Percentiles rank a stretch among this genome's conserved stretches.
Evolutionary conservation across 2,329 filamentous ascomycete genomes (phyloP).

Genomic region (Pseudogymnoascus sp.): DNA sequence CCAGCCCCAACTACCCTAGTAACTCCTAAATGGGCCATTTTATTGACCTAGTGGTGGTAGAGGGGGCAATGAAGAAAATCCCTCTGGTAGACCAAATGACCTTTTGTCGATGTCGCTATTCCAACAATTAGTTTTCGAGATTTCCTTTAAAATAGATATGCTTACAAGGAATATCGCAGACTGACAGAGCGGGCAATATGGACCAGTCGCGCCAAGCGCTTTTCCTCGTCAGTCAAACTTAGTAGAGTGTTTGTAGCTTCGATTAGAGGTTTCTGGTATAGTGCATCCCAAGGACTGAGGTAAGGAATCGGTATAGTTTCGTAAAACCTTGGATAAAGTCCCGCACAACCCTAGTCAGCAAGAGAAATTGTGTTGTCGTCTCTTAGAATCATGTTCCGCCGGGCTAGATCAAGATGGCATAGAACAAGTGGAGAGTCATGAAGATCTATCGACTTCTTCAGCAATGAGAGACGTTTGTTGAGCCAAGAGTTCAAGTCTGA

Average conservation of each 20-base stretch:
- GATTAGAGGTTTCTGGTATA: conserved; percentile 20
- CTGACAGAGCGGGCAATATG: conserved; percentile 17
- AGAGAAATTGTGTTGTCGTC: conserved; percentile 24
- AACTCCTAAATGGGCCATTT: not conserved
- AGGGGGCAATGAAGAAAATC: not conserved
- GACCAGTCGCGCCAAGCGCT: conserved; percentile 21
- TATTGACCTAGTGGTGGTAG: not conserved
- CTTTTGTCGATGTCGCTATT: not conserved
- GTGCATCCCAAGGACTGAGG: conserved; percentile 19
- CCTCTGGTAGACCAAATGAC: not conserved
- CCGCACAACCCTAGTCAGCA: conserved; percentile 25
- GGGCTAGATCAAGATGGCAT: conserved; percentile 26
- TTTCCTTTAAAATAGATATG: not conserved
- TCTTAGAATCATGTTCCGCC: conserved; percentile 26
- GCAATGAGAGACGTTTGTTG: not conserved
- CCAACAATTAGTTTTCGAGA: not conserved
- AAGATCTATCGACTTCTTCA: conserved; percentile 19
- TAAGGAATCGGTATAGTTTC: conserved; percentile 23
- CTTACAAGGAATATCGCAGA: conserved; percentile 15
- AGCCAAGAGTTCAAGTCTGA: not conserved
- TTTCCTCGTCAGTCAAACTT: conserved; percentile 24
- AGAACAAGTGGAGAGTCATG: conserved; percentile 24
- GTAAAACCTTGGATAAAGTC: conserved; percentile 25
- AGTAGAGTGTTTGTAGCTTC: conserved; percentile 17
- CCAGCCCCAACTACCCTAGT: not conserved